Percentiles rank a stretch among this genome's conserved stretches.
Evolutionary conservation across 2,329 filamentous ascomycete genomes (phyloP).

Genomic region (Nigrospora oryzae): DNA sequence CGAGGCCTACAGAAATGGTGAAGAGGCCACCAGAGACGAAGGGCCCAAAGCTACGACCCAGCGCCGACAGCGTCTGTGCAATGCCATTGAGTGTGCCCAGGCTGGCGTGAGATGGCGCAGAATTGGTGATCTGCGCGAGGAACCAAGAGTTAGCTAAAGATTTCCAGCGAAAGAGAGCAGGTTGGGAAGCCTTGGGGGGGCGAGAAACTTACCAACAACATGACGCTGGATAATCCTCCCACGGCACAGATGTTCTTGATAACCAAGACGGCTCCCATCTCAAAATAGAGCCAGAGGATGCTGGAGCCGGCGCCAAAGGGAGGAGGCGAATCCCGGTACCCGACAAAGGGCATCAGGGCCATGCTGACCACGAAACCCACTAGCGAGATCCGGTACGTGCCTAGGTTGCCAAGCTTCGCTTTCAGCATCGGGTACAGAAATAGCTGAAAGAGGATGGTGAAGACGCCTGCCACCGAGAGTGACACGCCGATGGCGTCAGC

Average conservation of each 20-base stretch:
- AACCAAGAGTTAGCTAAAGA: conserved; percentile 1
- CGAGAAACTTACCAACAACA: conserved; percentile 61
- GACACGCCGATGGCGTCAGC: conserved; percentile 79
- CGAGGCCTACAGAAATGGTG: conserved; percentile 63
- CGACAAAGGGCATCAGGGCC: conserved; percentile 81
- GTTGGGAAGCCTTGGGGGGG: background rate
- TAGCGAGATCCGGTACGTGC: conserved; percentile 71
- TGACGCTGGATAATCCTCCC: conserved; percentile 79
- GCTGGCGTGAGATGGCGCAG: conserved; percentile 74
- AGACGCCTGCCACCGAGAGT: conserved; percentile 72
- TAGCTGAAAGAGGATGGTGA: conserved; percentile 86
- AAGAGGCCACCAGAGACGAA: conserved; percentile 85
- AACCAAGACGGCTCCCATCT: conserved; percentile 73
- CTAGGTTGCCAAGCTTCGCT: conserved; percentile 73
- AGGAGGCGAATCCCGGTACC: conserved; percentile 57
- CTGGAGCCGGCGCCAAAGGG: conserved; percentile 52
- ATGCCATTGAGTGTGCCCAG: conserved; percentile 88
- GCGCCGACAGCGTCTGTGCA: conserved; percentile 87
- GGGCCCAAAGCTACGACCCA: conserved; percentile 79
- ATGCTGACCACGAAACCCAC: conserved; percentile 77
- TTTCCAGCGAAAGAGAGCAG: background rate
- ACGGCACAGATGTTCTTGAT: conserved; percentile 88
- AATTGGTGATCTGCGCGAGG: conserved; percentile 75
- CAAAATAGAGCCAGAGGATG: conserved; percentile 65
- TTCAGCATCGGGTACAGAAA: conserved; percentile 75